phyloP scores from a whole-genome alignment of 768 basidiomycete species.

The Russula foetens region DNA sequence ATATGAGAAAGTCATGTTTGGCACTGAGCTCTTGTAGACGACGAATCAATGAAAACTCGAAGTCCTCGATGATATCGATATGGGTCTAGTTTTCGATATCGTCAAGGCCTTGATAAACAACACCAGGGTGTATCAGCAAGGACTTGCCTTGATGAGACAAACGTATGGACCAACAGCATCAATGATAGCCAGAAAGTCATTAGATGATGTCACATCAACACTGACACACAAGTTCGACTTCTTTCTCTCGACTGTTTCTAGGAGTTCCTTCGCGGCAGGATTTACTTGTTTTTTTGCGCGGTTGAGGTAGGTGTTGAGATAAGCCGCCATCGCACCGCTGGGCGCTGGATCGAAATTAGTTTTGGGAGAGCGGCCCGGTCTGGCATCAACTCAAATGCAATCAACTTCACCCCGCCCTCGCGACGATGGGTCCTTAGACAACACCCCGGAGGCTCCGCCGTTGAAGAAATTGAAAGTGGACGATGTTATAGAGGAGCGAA shows the following conservation, averaged over 20 bases:
- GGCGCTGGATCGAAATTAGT: too few relatives aligned
- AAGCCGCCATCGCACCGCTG: conserved; percentile 16
- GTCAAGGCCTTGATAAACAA: conserved; percentile 21
- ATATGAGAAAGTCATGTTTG: conserved; percentile 90
- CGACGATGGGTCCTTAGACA: conserved; percentile 23
- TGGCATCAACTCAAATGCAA: neutral
- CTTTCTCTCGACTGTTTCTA: conserved; percentile 81
- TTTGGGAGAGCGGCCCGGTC: neutral
- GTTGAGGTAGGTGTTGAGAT: conserved; percentile 50
- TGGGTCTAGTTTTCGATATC: conserved; percentile 60
- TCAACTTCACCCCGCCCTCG: neutral
- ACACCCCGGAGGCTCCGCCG: conserved; percentile 22
- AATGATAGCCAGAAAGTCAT: conserved; percentile 77
- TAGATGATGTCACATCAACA: conserved; percentile 81
- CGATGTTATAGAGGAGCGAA: conserved; percentile 7
- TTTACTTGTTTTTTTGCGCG: conserved; percentile 55
- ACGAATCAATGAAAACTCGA: conserved; percentile 61
- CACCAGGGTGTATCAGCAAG: neutral
- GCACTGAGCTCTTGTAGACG: conserved; percentile 59
- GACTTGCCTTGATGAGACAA: conserved; percentile 86
- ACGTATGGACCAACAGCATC: conserved; percentile 83
- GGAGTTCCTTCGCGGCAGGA: conserved; percentile 67
- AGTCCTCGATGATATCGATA: conserved; percentile 92
- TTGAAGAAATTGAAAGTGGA: conserved; percentile 34
- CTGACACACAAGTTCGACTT: conserved; percentile 90